Percentiles rank a stretch among this genome's conserved stretches.
phyloP scores from a whole-genome alignment of 371 early-diverging fungal species.

The Mucor racemosus region DNA sequence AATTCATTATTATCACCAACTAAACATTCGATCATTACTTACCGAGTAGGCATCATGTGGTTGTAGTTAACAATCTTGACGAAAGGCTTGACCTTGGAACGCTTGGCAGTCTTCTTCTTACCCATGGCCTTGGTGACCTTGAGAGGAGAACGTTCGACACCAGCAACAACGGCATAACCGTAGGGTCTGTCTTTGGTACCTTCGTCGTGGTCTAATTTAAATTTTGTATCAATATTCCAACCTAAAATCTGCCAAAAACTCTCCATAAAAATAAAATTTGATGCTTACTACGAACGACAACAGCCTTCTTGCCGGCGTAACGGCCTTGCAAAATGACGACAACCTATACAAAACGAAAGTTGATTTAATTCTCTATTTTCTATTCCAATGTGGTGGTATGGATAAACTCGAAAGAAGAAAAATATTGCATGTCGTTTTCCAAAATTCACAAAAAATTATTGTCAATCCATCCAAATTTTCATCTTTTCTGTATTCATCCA shows the following conservation, averaged over 20 bases:
- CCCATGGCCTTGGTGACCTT: constrained; percentile 96
- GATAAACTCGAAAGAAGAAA: constrained; percentile 2
- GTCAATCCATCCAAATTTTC: constrained; percentile 37
- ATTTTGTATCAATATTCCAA: constrained; percentile 6
- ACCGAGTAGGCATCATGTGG: constrained; percentile 99
- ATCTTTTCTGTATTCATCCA: constrained; percentile 29
- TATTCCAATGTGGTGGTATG: background rate
- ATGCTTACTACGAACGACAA: constrained; percentile 91
- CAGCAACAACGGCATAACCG: constrained; percentile 97
- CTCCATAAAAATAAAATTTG: background rate
- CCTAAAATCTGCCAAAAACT: background rate
- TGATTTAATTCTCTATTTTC: background rate
- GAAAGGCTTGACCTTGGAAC: constrained; percentile 97
- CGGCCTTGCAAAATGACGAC: constrained; percentile 97
- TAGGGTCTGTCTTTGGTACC: constrained; percentile 93
- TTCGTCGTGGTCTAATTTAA: constrained; percentile 73
- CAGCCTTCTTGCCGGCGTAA: constrained; percentile 99
- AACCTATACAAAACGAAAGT: constrained; percentile 62
- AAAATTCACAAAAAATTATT: background rate
- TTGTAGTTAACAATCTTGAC: constrained; percentile 98
- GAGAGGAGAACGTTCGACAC: constrained; percentile 95
- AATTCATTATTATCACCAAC: background rate
- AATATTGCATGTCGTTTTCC: constrained; percentile 5
- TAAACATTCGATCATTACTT: constrained; percentile 16
- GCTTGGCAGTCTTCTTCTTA: constrained; percentile 92